These are phyloP conservation scores for Pyrenophora seminiperda DNA, from an alignment of 2,329 filamentous ascomycete genomes.

Conservation along the genomic window DNA sequence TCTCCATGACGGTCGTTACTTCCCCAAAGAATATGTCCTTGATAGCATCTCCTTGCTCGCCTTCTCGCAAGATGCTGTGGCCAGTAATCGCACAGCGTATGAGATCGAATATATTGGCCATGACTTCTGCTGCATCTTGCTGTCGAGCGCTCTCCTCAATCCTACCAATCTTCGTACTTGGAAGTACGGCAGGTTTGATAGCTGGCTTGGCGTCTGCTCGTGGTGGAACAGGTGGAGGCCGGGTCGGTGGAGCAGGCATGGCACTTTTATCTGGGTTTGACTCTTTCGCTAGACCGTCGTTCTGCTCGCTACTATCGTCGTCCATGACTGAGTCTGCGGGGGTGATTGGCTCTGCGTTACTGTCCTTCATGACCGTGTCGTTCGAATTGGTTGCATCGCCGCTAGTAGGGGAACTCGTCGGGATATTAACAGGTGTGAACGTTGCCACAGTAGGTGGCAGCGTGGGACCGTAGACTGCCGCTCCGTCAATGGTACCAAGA, in stretches of 20 bases:
- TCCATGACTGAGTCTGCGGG: conserved; percentile 35
- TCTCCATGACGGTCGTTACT: conserved; percentile 53
- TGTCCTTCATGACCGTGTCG: conserved; percentile 6
- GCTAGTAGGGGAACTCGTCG: conserved; percentile 1
- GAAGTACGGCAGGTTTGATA: conserved; percentile 6
- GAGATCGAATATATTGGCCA: conserved; percentile 88
- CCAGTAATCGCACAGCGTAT: conserved; percentile 86
- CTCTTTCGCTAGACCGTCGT: conserved; percentile 30
- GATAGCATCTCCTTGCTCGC: conserved; percentile 80
- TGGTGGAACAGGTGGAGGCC: conserved; percentile 65
- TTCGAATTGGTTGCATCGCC: conserved; percentile 1
- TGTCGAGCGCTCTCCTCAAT: conserved; percentile 69
- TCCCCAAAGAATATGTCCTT: conserved; percentile 56
- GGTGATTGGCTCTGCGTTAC: conserved; percentile 2
- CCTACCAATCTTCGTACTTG: conserved; percentile 50
- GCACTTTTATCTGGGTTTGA: conserved; percentile 22
- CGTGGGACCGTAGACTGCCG: conserved; percentile 54
- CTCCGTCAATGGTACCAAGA: conserved; percentile 52
- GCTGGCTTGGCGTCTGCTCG: conserved; percentile 45
- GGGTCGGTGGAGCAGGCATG: conserved; percentile 48
- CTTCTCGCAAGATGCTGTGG: conserved; percentile 66
- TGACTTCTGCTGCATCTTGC: conserved; percentile 95
- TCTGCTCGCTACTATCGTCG: conserved; percentile 21
- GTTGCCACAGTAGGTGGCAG: conserved; percentile 40
- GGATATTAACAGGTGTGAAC: not conserved